Conservation (phyloP, 805 yeast genomes). For the Candida easanensis region DNA sequence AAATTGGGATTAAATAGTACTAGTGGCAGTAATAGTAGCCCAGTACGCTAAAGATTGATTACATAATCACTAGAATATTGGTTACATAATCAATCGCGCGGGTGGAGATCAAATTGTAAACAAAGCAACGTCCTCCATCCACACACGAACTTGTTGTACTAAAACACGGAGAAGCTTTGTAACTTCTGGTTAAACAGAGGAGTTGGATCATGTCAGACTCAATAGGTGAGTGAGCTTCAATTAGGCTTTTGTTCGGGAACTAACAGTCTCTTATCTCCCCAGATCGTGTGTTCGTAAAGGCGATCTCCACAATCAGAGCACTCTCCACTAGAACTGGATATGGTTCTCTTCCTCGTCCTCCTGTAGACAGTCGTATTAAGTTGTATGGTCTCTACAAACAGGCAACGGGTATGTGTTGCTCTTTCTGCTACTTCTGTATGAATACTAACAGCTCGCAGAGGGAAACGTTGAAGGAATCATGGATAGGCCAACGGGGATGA, state of each 20-base stretch:
- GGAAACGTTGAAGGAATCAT: slow-evolving; percentile 74
- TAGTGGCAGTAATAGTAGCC: no score
- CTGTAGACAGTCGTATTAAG: slow-evolving; percentile 62
- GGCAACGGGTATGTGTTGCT: slow-evolving; percentile 46
- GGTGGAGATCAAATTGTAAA: neutral
- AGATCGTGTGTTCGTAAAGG: slow-evolving; percentile 81
- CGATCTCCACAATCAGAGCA: slow-evolving; percentile 74
- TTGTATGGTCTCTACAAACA: slow-evolving; percentile 85
- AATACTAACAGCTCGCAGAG: slow-evolving; percentile 28
- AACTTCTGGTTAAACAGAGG: neutral
- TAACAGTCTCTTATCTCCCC: neutral
- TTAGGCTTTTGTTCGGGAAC: no score
- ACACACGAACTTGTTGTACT: neutral
- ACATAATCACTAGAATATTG: neutral
- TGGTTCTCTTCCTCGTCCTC: slow-evolving; percentile 72
- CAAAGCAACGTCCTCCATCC: neutral
- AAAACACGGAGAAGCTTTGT: no score
- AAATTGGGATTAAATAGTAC: no score
- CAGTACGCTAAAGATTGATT: no score
- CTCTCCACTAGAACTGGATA: slow-evolving; percentile 62
- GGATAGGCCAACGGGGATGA: slow-evolving; percentile 59
- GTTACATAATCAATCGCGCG: neutral
- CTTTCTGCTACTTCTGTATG: neutral
- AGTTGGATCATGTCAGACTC: slow-evolving; percentile 42
- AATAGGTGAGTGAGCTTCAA: slow-evolving; percentile 33